Conservation (phyloP, 2,329 filamentous ascomycete genomes). For the Xylaria polymorpha region DNA sequence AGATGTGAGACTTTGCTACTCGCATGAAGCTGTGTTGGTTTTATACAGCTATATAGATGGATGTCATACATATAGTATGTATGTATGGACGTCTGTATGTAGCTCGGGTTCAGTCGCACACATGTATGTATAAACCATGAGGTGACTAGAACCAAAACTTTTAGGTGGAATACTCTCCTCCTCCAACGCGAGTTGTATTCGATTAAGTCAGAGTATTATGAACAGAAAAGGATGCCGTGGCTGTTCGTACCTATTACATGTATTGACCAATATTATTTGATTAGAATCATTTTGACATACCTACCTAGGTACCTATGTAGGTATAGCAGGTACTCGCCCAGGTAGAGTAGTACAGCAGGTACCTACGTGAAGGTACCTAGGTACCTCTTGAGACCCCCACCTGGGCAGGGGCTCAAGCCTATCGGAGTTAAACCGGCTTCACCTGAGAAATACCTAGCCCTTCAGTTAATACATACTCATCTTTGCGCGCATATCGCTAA, state of each 20-base stretch:
- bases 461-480: constrained; percentile 15
- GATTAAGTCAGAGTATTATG: neutral
- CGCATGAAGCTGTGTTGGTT: neutral
- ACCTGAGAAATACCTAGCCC: neutral
- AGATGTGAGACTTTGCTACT: neutral
- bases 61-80: neutral
- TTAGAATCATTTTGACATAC: neutral
- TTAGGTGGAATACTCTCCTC: neutral
- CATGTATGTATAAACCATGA: constrained; percentile 5
- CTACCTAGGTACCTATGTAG: too few species aligned
- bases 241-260: neutral
- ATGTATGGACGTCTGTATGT: too few species aligned
- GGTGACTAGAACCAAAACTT: neutral
- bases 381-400: too few species aligned
- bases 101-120: neutral
- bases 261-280: neutral
- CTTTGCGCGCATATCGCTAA: constrained; percentile 11
- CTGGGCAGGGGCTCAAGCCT: too few species aligned
- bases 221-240: neutral
- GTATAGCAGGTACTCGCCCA: too few species aligned
- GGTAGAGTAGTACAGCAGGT: too few species aligned
- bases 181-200: neutral
- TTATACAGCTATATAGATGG: neutral
- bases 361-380: too few species aligned
- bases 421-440: too few species aligned